Base-by-base conservation (phyloP, 495 filamentous ascomycete species). In the Corynascus novoguineensis region DNA sequence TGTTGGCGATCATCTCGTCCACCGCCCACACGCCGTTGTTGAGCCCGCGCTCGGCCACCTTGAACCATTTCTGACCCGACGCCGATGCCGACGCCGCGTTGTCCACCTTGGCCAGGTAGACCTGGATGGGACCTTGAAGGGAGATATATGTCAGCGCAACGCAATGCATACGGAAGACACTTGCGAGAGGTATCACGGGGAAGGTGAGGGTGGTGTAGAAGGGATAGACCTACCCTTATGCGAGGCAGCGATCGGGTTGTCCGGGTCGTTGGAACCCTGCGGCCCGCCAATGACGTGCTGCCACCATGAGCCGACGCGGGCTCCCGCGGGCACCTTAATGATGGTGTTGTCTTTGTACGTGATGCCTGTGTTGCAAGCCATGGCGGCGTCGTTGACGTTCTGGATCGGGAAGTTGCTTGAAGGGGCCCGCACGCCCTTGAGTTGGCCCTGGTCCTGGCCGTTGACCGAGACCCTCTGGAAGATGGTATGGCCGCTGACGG, bases 391-490 rank as follows among this genome's bases (percentile, higher is more conserved):
- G 55, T 68, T 70, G 53, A 74, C 71, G 52, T 74, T 66, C 56
- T 68, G 53, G 55, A 75, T 68, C 7, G 73, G 73, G 60, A 62
- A 67, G 65, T 75, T 72, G 65, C 67, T 74, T 25, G 59, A 63
- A 0, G 80, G 77, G n/a, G 76, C 72, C 24, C 79, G 73, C 38
- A 83, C 71, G 41, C 78, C 80, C 44, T 72, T 73, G 24, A 77
- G 71, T 58, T 78, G 75, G 38, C 80, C 80, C 53, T 80, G 68
- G 51, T 81, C 80, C 14, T 66, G 70, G n/a, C 73, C 77, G 45
- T 81, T 76, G 50, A 82, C 73, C 4, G 75, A 75, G 19, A 83
- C 61, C 47, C 71, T 72, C 58, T 80, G 75, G 65, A 78, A 78
- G 61, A 73, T 75, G 37, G 71, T 40, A 44, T 74, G 72, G 53